Evolutionary conservation across 1,284 basidiomycete species (phyloP), one percentile per base, ranked within the genome.

Genomic region (Afroboletus lepidellus): DNA sequence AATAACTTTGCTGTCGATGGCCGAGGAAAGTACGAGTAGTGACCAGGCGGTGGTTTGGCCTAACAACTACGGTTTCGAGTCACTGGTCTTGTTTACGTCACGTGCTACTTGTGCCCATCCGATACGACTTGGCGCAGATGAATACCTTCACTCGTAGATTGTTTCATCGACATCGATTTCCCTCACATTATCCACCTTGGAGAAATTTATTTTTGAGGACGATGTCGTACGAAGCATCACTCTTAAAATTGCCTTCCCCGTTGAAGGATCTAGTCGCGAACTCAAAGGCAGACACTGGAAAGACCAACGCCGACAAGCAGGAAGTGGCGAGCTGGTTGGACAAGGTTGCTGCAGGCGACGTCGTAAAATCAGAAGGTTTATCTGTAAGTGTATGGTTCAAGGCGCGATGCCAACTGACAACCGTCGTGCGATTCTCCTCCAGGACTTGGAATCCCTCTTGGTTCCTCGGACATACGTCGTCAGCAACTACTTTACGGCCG

Each of bases 401-500:
- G 23, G 2, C 18, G 18, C 27, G 43, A 44, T 12, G 11, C 15
- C 12, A 50, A 21, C 42, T 38, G 25, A 58, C 41, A 27, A 20
- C 34, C 12, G 24, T 34, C 39, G 37, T 15, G 34, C 20, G 18
- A 48, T n/a, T 24, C 21, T 54, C 32, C 21, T 60, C n/a, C n/a
- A 95, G 92, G 78, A 81, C 32, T 74, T 95, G 56, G 83, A 94
- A 67, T 72, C 79, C n/a, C 73, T 84, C 51, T 77, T 97, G 50
- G 74, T 81, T 21, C 84, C 89, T 21, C 78, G 85, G 61, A 95
- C 92, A 30, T 96, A 90, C 69, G 72, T 93, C 60, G 87, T 92
- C 59, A 80, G 80, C 66, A 91, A 88, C 67, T 81, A 87, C 61
- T 75, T 93, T 51, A 91, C 92, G n/a, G 85, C 84, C 15, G 93